These are phyloP conservation scores for Castanea crenata DNA, from an alignment of 306 rosid species.

Conservation along the genomic window DNA sequence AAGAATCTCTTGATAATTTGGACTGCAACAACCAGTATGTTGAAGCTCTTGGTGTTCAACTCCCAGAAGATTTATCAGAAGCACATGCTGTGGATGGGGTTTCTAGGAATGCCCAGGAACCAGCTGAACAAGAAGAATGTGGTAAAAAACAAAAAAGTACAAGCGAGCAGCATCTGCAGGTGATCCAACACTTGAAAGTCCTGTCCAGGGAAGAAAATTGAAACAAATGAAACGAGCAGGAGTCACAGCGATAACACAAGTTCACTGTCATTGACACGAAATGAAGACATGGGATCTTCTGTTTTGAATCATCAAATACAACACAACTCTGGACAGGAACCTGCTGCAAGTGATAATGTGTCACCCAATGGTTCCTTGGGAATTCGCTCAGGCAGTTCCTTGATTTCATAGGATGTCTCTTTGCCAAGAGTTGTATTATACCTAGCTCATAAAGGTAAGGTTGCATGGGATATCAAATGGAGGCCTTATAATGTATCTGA, in stretches of 20 bases:
- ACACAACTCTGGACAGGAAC: conserved; percentile 34
- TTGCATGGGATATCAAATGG: conserved; percentile 99
- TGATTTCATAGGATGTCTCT: conserved; percentile 47
- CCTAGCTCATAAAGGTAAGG: conserved; percentile 93
- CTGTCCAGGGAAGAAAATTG: conserved; percentile 29
- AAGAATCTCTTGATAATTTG: conserved; percentile 27
- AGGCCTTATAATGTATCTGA: conserved; percentile 44
- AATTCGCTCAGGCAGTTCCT: conserved; percentile 29
- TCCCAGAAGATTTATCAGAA: conserved; percentile 42
- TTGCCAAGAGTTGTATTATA: conserved; percentile 68
- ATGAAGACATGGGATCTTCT: conserved; percentile 24
- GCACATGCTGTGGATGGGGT: conserved; percentile 36
- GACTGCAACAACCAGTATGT: conserved; percentile 27
- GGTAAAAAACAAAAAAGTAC: conserved; percentile 26
- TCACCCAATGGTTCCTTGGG: conserved; percentile 8
- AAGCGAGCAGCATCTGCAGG: conserved; percentile 32
- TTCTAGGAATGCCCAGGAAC: conserved; percentile 28
- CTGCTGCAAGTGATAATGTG: conserved; percentile 8
- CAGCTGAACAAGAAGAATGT: conserved; percentile 29
- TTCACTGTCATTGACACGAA: conserved; percentile 22
- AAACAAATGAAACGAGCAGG: conserved; percentile 23
- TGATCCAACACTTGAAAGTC: conserved; percentile 20
- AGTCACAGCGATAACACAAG: conserved; percentile 28
- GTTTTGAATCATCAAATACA: conserved; percentile 27
- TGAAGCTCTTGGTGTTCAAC: conserved; percentile 38